These are phyloP conservation scores for Trichoderma sp. DNA, from an alignment of 2,329 filamentous ascomycete genomes.

Conservation along the genomic window DNA sequence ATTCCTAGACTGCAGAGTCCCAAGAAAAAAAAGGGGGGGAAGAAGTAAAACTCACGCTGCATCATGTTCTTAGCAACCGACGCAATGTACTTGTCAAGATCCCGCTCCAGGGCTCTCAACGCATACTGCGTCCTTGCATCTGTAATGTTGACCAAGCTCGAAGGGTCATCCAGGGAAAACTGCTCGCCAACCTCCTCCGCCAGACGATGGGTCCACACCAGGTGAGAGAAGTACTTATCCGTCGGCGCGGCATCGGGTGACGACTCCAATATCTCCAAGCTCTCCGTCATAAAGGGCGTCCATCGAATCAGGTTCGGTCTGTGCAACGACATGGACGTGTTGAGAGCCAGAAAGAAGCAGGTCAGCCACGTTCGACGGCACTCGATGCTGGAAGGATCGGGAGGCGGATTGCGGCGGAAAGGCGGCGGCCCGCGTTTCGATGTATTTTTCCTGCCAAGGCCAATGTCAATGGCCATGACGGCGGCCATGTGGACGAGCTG, in stretches of 20 bases:
- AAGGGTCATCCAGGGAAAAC: conserved; percentile 69
- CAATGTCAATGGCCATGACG: conserved; percentile 82
- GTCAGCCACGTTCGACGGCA: conserved; percentile 62
- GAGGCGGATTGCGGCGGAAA: conserved; percentile 47
- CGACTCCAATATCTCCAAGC: conserved; percentile 58
- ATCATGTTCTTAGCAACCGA: conserved; percentile 57
- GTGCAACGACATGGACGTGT: conserved; percentile 64
- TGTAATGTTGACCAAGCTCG: conserved; percentile 56
- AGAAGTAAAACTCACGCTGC: conserved; percentile 57
- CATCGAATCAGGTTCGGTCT: conserved; percentile 64
- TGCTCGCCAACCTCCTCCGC: conserved; percentile 70
- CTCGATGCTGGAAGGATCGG: conserved; percentile 59
- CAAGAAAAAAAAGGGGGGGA: background rate
- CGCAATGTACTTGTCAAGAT: conserved; percentile 63
- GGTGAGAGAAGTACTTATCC: conserved; percentile 61
- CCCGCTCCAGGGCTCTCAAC: conserved; percentile 66
- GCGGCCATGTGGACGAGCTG: conserved; percentile 81
- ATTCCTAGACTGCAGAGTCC: too few relatives aligned
- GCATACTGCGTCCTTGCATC: conserved; percentile 68
- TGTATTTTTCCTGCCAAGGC: conserved; percentile 59
- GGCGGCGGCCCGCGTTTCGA: conserved; percentile 38
- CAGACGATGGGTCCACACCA: conserved; percentile 63
- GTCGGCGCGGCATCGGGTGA: conserved; percentile 59
- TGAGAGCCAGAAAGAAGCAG: conserved; percentile 62
- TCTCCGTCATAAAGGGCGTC: conserved; percentile 64